Evolutionary conservation across 768 basidiomycete species (phyloP).

Genomic region (Rhodotorula graminis): DNA sequence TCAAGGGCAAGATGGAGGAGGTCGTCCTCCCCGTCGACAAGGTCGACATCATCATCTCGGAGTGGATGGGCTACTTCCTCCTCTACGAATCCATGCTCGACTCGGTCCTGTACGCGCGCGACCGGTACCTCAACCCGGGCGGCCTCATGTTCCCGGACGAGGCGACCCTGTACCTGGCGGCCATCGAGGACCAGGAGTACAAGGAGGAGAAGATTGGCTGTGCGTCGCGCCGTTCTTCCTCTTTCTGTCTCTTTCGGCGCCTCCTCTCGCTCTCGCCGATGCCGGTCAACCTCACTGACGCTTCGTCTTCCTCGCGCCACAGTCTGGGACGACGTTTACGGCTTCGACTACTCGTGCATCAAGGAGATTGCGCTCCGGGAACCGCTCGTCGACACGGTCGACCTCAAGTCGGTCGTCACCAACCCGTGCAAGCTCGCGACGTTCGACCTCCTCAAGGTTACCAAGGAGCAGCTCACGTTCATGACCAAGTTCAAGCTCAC

Average conservation of each 20-base stretch:
- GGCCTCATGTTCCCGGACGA: conserved; percentile 95
- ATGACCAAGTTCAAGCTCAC: conserved; percentile 69
- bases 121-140: conserved; percentile 83
- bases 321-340: conserved; percentile 99
- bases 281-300: no score
- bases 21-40: conserved; percentile 76
- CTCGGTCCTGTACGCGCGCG: conserved; percentile 90
- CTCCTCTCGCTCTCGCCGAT: conserved; percentile 1
- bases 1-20: conserved; percentile 98
- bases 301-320: neutral
- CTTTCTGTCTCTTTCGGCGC: neutral
- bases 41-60: conserved; percentile 98
- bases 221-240: conserved; percentile 51
- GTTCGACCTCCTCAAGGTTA: conserved; percentile 82
- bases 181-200: conserved; percentile 98
- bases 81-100: conserved; percentile 99
- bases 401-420: conserved; percentile 88
- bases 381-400: conserved; percentile 97
- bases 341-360: conserved; percentile 98
- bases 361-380: conserved; percentile 96
- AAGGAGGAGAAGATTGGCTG: conserved; percentile 99
- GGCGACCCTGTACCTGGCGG: conserved; percentile 85
- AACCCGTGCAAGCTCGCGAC: conserved; percentile 89
- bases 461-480: conserved; percentile 92
- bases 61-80: conserved; percentile 99